These are phyloP conservation scores for Myriangium duriaei DNA, from an alignment of 2,329 filamentous ascomycete species.

Conservation along the genomic window DNA sequence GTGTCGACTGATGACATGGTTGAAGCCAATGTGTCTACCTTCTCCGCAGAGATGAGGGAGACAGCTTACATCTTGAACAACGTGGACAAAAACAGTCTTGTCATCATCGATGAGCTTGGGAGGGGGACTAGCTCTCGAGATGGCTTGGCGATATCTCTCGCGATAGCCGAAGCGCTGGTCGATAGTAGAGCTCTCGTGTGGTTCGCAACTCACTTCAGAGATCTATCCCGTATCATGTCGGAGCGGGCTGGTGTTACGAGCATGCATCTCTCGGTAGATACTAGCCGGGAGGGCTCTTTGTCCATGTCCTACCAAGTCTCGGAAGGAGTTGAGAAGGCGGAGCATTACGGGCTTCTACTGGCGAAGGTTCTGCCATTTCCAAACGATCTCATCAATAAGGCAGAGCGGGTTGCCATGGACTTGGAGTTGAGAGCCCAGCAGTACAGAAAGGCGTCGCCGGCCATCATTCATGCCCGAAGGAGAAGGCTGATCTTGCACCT, in stretches of 20 bases:
- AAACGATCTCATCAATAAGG: slow-evolving; percentile 50
- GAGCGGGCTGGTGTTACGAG: slow-evolving; percentile 70
- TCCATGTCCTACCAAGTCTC: slow-evolving; percentile 80
- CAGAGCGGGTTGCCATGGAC: slow-evolving; percentile 51
- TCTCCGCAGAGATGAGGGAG: slow-evolving; percentile 89
- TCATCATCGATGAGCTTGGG: slow-evolving; percentile 71
- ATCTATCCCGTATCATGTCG: slow-evolving; percentile 63
- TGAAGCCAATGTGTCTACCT: slow-evolving; percentile 84
- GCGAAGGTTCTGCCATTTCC: slow-evolving; percentile 67
- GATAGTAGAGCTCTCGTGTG: slow-evolving; percentile 67
- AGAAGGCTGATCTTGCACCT: slow-evolving; percentile 63
- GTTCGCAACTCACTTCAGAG: slow-evolving; percentile 88
- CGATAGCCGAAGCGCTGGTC: slow-evolving; percentile 78
- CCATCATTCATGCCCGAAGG: slow-evolving; percentile 47
- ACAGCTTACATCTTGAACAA: slow-evolving; percentile 87
- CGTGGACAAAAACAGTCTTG: slow-evolving; percentile 50
- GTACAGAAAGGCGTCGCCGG: slow-evolving; percentile 44
- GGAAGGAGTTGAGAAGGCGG: slow-evolving; percentile 55
- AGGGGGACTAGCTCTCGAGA: slow-evolving; percentile 82
- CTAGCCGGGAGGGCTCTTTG: slow-evolving; percentile 47
- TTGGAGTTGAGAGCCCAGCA: slow-evolving; percentile 41
- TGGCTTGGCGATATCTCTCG: slow-evolving; percentile 76
- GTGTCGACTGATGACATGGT: slow-evolving; percentile 79
- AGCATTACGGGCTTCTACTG: slow-evolving; percentile 74
- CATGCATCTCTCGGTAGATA: slow-evolving; percentile 63